These are phyloP conservation scores for Willaertia magna DNA, from an alignment of 208 protist genomes.

Conservation along the genomic window DNA sequence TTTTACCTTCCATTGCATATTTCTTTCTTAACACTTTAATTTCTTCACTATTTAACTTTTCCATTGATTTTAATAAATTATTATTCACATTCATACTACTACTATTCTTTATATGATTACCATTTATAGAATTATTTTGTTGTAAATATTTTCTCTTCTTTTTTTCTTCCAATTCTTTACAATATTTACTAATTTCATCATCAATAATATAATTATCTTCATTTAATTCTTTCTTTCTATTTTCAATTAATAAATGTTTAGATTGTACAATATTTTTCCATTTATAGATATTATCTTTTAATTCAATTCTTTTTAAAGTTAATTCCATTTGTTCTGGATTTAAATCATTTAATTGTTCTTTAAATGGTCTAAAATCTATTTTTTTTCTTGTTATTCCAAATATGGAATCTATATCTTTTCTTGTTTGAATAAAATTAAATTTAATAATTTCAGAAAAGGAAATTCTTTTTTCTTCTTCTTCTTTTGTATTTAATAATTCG, in stretches of 20 bases:
- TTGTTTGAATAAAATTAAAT: background rate
- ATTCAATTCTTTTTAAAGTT: background rate
- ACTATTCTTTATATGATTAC: too few relatives aligned
- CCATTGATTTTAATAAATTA: too few relatives aligned
- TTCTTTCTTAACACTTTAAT: background rate
- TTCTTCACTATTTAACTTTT: background rate
- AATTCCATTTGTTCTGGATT: background rate
- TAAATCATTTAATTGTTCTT: background rate
- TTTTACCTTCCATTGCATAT: background rate
- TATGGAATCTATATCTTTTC: background rate
- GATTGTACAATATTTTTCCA: background rate
- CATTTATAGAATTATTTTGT: too few relatives aligned
- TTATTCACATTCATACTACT: too few relatives aligned
- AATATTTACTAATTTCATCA: background rate
- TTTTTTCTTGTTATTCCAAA: background rate
- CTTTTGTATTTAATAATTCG: background rate
- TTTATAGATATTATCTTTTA: background rate
- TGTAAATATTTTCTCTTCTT: background rate
- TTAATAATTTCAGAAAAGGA: background rate
- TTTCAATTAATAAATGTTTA: background rate
- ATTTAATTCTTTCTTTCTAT: background rate
- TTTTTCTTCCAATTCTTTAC: background rate
- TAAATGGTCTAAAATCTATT: constrained; percentile 6
- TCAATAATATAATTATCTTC: background rate
- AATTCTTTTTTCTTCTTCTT: background rate